Conservation (phyloP, 129 eudicot species). For the Apium graveolens region DNA sequence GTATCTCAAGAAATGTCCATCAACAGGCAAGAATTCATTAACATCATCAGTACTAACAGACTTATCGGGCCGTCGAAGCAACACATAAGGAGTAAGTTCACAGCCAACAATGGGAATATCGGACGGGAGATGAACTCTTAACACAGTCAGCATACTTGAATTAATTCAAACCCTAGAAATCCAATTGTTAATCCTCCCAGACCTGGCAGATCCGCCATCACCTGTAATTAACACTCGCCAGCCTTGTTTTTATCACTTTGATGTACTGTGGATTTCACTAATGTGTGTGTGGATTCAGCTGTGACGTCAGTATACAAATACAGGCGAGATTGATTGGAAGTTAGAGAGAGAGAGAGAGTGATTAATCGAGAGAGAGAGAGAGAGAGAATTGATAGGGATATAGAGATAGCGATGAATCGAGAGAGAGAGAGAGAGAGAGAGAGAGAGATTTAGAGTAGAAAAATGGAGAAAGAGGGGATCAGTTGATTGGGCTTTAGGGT, state of each 20-base stretch:
- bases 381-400: too few species aligned
- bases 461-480: not conserved
- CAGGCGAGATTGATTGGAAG: too few species aligned
- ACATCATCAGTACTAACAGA: slow-evolving; percentile 50
- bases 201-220: slow-evolving; percentile 80
- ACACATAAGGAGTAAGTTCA: slow-evolving; percentile 66
- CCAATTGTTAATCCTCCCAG: not conserved
- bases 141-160: slow-evolving; percentile 62
- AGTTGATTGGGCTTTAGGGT: slow-evolving; percentile 5
- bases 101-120: slow-evolving; percentile 82
- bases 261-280: slow-evolving; percentile 5
- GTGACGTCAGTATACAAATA: not conserved
- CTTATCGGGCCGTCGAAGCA: slow-evolving; percentile 43
- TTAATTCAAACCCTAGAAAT: slow-evolving; percentile 16
- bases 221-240: slow-evolving; percentile 49
- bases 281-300: not conserved
- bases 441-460: not conserved
- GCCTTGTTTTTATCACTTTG: slow-evolving; percentile 24
- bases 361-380: slow-evolving; percentile 6
- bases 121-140: slow-evolving; percentile 74
- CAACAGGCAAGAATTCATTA: slow-evolving; percentile 52
- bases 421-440: not conserved
- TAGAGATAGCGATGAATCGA: not conserved
- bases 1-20: slow-evolving; percentile 69
- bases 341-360: not conserved